Evolutionary conservation across 345 rosid species (phyloP).

Genomic region (Linum usitatissimum): DNA sequence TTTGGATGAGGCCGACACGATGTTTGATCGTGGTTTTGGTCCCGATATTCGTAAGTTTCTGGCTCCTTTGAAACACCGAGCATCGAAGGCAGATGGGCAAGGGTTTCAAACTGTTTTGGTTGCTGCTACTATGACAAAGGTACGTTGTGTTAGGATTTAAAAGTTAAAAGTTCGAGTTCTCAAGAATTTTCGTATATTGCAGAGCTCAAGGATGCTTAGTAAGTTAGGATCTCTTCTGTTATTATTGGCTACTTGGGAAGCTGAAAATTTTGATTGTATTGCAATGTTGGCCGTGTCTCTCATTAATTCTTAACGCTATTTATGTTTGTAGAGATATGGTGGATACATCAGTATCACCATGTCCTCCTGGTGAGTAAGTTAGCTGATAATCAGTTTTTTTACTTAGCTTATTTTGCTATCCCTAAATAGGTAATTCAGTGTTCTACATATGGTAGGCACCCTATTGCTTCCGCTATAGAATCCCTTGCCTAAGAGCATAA

Average conservation of each 20-base stretch:
- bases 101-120: constrained; percentile 86
- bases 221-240: neutral
- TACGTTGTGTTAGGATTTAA: constrained; percentile 16
- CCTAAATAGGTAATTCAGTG: too few relatives aligned
- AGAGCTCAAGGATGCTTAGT: neutral
- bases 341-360: too few relatives aligned
- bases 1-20: constrained; percentile 96
- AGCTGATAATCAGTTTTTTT: too few relatives aligned
- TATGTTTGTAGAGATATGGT: neutral
- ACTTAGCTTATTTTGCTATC: too few relatives aligned
- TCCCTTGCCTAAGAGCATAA: too few relatives aligned
- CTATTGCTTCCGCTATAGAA: too few relatives aligned
- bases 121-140: constrained; percentile 88
- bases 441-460: too few relatives aligned
- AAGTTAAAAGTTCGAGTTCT: neutral
- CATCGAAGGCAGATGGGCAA: constrained; percentile 47
- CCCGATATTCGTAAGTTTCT: constrained; percentile 89
- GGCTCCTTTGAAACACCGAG: constrained; percentile 69
- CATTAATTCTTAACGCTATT: neutral
- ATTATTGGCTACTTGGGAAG: neutral
- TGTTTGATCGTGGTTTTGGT: constrained; percentile 97
- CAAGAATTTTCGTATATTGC: neutral
- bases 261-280: neutral
- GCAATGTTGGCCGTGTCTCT: neutral
- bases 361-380: too few relatives aligned